phyloP scores from a whole-genome alignment of 345 rosid species.

The Physaria fendleri region DNA sequence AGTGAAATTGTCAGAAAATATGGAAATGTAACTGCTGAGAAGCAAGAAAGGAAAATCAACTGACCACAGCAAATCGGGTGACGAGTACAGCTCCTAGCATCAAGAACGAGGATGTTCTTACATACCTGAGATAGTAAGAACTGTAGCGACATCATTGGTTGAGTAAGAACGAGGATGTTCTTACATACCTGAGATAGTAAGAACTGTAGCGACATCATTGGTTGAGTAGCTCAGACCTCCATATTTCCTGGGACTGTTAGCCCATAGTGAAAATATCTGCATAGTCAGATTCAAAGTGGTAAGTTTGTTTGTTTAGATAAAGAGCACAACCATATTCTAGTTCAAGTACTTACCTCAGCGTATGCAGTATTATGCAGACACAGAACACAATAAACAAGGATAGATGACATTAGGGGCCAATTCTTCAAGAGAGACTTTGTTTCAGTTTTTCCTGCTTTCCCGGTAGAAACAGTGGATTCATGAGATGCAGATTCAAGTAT shows the following conservation, averaged over 20 bases:
- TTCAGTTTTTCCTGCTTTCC: constrained; percentile 18
- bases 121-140: constrained; percentile 9
- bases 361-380: constrained; percentile 94
- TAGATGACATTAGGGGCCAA: constrained; percentile 95
- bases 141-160: constrained; percentile 55
- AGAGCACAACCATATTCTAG: not conserved
- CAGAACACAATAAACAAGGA: constrained; percentile 73
- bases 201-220: constrained; percentile 51
- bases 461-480: constrained; percentile 16
- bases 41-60: constrained; percentile 4
- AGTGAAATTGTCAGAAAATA: not conserved
- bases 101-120: not conserved
- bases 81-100: constrained; percentile 54
- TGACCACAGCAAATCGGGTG: constrained; percentile 60
- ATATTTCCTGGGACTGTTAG: constrained; percentile 62
- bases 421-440: constrained; percentile 52
- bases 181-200: not conserved
- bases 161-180: constrained; percentile 27
- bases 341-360: constrained; percentile 56
- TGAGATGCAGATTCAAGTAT: constrained; percentile 50
- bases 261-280: constrained; percentile 88
- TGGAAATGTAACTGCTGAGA: constrained; percentile 1
- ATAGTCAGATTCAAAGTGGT: constrained; percentile 15
- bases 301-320: not conserved
- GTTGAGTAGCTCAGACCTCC: constrained; percentile 77